Evolutionary conservation across 179 eudicot species (phyloP).

Genomic region (Sideroxylon spinosum): DNA sequence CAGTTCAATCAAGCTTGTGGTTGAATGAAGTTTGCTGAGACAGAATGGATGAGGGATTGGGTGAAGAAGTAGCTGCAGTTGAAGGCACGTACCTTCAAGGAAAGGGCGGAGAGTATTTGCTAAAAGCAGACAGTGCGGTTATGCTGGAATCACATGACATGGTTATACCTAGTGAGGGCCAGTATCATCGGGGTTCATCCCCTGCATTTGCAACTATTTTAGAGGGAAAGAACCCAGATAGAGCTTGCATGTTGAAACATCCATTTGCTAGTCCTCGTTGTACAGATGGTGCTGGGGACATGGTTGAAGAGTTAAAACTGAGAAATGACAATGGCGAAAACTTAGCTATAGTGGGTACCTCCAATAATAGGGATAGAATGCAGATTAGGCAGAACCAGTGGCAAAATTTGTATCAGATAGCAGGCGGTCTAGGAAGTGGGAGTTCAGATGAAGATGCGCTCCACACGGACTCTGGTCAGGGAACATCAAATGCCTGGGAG

Average conservation of each 20-base stretch:
- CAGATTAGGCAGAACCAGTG: constrained; percentile 37
- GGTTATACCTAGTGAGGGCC: constrained; percentile 39
- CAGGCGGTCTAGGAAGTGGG: constrained; percentile 25
- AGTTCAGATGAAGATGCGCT: constrained; percentile 17
- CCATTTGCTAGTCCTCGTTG: constrained; percentile 39
- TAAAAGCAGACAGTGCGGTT: constrained; percentile 32
- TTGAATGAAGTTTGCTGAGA: constrained; percentile 9
- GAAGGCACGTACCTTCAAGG: constrained; percentile 36
- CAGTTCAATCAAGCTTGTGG: constrained; percentile 9
- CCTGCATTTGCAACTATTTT: constrained; percentile 44
- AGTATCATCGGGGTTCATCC: constrained; percentile 30
- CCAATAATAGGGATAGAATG: constrained; percentile 37
- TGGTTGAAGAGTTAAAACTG: constrained; percentile 77
- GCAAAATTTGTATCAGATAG: constrained; percentile 40
- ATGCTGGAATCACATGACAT: constrained; percentile 42
- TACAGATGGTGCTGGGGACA: constrained; percentile 39
- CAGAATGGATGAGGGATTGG: constrained; percentile 59
- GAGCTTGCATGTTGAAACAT: constrained; percentile 32
- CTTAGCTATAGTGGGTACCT: constrained; percentile 33
- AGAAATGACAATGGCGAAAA: constrained; percentile 32
- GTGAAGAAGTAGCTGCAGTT: constrained; percentile 43
- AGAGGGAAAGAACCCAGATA: constrained; percentile 42
- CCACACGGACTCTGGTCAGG: constrained; percentile 21
- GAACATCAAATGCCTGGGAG: constrained; percentile 19
- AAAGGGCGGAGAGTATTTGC: constrained; percentile 41